Base-by-base conservation (phyloP, 2,329 filamentous ascomycete genomes). In the Colletotrichum sp. region DNA sequence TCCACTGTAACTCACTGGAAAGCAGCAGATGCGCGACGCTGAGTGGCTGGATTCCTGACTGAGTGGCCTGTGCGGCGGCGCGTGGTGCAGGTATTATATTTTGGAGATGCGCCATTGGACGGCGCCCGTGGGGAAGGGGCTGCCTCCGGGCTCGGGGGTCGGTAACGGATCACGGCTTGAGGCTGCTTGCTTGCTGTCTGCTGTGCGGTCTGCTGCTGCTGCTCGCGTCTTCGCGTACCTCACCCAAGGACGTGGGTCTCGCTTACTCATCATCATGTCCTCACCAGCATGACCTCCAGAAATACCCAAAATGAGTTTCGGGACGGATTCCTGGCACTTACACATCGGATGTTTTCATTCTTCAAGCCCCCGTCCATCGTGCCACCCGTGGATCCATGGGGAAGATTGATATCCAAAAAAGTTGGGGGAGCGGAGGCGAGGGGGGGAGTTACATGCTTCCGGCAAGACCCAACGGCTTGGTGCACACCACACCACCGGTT, bases 151-250 rank as follows among this genome's bases (percentile, higher is more conserved):
- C 18, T 70, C 36, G 68, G 55, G 67, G 34, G 39, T 70, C 67
- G 67, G 67, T 62, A 70, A 70, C 57, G 57, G 55, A 70, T 63
- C 67, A 32, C 67, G 67, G 67, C 55, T 70, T 62, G 57, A 24
- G 52, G 52, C 52, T 26, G 22, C 39, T 44, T 39, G 36, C 36
- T 39, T 18, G 16, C 36, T 44, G 36, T 44, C 36, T 44, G 15
- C 32, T 32, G 30, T 30, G 9, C 9, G 30, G 3, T 30, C 34
- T 44, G 39, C 39, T 44, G 39, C 9, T 44, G 39, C 36, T 44
- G 5, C 39, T 44, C 39, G 39, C 39, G 39, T 44, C 39, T 44
- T 44, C 39, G 39, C 39, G 39, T 6, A 44, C 39, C 39, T 44
- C 39, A 44, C 39, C 39, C 39, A n/a, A 44, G 39, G 16, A 10